Percentiles rank a stretch among this genome's conserved stretches.
These are phyloP conservation scores for Heterococcus sp. DNA, from an alignment of 108 stramenopile genomes.

Conservation along the genomic window DNA sequence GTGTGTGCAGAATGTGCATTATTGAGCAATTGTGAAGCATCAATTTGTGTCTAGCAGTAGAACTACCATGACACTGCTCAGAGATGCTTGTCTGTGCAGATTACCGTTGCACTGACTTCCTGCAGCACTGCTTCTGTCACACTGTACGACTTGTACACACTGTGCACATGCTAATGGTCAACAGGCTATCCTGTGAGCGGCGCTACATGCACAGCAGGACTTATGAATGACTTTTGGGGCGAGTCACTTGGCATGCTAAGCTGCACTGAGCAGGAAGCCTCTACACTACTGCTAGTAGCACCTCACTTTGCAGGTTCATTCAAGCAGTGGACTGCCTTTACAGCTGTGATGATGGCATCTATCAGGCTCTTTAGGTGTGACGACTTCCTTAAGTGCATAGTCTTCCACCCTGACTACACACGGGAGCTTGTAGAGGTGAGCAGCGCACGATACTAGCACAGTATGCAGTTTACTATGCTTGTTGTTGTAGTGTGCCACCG, in stretches of 20 bases:
- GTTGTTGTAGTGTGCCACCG: too few species aligned
- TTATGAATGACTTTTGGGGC: neutral
- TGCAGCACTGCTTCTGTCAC: too few species aligned
- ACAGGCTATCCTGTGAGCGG: neutral
- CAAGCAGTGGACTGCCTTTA: neutral
- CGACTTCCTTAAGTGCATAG: neutral
- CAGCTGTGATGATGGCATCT: neutral
- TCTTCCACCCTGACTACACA: neutral
- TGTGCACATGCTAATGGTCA: too few species aligned
- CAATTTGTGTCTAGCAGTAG: too few species aligned
- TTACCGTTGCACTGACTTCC: too few species aligned
- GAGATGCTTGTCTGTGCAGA: too few species aligned
- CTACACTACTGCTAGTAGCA: neutral
- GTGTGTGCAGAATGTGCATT: too few species aligned
- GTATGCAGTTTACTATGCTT: too few species aligned
- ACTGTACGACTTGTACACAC: too few species aligned
- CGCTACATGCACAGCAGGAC: neutral
- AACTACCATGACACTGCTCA: too few species aligned
- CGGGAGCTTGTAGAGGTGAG: neutral
- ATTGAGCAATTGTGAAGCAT: too few species aligned
- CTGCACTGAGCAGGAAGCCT: neutral
- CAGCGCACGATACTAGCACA: neutral
- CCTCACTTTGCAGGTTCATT: neutral
- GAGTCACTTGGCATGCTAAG: neutral
- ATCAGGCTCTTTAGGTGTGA: neutral